These are phyloP conservation scores for Talaromyces sp. DNA, from an alignment of 2,329 filamentous ascomycete species.

Conservation along the genomic window DNA sequence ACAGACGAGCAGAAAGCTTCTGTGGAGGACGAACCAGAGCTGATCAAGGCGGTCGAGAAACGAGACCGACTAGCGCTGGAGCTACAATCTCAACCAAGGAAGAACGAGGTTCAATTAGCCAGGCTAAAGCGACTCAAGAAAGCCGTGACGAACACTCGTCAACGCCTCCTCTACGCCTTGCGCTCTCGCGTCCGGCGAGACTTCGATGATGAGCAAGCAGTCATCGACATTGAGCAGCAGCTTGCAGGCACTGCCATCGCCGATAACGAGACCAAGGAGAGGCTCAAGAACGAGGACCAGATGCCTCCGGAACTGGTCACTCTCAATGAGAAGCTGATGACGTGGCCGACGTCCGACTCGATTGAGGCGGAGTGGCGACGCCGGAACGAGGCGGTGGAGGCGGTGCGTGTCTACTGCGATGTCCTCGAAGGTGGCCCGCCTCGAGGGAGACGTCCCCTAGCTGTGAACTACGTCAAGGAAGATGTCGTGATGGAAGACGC, in stretches of 20 bases:
- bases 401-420: conserved; percentile 18
- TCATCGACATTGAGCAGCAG: conserved; percentile 21
- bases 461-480: not conserved
- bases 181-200: conserved; percentile 15
- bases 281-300: conserved; percentile 13
- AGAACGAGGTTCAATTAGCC: not conserved
- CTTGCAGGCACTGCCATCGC: conserved; percentile 19
- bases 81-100: not conserved
- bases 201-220: conserved; percentile 21
- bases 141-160: conserved; percentile 15
- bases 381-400: conserved; percentile 16
- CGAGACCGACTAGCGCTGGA: conserved; percentile 6
- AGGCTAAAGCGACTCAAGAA: not conserved
- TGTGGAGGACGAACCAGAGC: conserved; percentile 23
- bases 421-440: conserved; percentile 16
- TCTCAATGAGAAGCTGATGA: conserved; percentile 20
- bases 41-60: conserved; percentile 17
- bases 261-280: conserved; percentile 21
- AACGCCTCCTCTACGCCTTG: conserved; percentile 18
- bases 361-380: conserved; percentile 20
- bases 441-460: conserved; percentile 8
- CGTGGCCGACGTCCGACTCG: conserved; percentile 19
- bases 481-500: conserved; percentile 3
- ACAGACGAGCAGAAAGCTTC: conserved; percentile 23
- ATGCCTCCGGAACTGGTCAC: conserved; percentile 13